phyloP scores from a whole-genome alignment of 225 moss, liverwort and hornwort species.

The Polytrichum commune region DNA sequence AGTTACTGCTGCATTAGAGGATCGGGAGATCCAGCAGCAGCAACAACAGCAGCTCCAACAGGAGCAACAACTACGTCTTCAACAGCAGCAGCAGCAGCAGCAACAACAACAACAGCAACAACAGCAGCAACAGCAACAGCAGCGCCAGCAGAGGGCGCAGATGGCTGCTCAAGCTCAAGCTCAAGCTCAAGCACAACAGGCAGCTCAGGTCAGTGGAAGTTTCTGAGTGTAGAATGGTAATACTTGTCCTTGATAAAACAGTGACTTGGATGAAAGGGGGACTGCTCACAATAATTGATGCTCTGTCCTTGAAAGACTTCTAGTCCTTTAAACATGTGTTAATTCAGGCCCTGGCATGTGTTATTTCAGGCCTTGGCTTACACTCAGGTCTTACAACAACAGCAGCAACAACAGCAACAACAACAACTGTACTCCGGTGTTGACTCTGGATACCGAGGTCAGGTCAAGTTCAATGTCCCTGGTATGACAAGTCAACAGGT shows the following conservation, averaged over 20 bases:
- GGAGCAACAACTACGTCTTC: slow-evolving; percentile 24
- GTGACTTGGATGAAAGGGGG: no score
- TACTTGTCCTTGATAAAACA: neutral
- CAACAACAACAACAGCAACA: slow-evolving; percentile 49
- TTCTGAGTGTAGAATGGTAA: neutral
- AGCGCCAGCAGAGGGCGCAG: slow-evolving; percentile 55
- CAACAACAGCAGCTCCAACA: slow-evolving; percentile 51
- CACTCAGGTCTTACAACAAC: slow-evolving; percentile 61
- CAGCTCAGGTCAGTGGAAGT: slow-evolving; percentile 40
- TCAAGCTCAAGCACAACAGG: slow-evolving; percentile 45
- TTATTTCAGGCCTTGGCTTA: slow-evolving; percentile 71
- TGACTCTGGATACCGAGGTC: slow-evolving; percentile 69
- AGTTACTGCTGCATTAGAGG: slow-evolving; percentile 36
- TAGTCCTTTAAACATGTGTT: neutral
- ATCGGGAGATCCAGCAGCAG: slow-evolving; percentile 57
- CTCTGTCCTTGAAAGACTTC: neutral
- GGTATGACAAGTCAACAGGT: slow-evolving; percentile 48
- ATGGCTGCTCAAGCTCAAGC: slow-evolving; percentile 50
- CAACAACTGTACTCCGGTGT: slow-evolving; percentile 73
- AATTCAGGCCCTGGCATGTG: neutral
- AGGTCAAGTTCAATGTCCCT: slow-evolving; percentile 68
- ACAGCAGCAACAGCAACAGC: slow-evolving; percentile 35
- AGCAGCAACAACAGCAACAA: slow-evolving; percentile 43
- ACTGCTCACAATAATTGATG: no score
- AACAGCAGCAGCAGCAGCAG: slow-evolving; percentile 62